phyloP scores from a whole-genome alignment of 176 grass and related monocot genomes.

The Avena insularis region DNA sequence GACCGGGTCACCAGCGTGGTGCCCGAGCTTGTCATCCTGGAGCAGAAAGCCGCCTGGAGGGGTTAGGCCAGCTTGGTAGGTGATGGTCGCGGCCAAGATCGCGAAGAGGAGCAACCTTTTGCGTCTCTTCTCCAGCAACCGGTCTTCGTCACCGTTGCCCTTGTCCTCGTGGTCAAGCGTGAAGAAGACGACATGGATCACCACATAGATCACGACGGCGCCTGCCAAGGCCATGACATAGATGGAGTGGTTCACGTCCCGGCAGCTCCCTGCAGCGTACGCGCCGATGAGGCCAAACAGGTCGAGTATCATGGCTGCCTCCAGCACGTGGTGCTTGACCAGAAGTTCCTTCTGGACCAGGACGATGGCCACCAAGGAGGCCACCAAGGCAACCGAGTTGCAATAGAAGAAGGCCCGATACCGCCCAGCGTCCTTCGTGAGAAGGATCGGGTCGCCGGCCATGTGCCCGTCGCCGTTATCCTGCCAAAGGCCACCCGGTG shows the following conservation, averaged over 20 bases:
- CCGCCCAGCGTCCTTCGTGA: neutral
- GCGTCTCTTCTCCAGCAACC: slow-evolving; percentile 23
- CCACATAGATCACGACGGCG: neutral
- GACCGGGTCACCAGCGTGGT: neutral
- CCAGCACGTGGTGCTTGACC: neutral
- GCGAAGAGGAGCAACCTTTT: slow-evolving; percentile 46
- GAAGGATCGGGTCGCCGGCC: slow-evolving; percentile 34
- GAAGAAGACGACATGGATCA: slow-evolving; percentile 15
- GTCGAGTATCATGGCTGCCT: slow-evolving; percentile 38
- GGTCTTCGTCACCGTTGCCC: neutral
- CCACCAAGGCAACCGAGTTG: slow-evolving; percentile 55
- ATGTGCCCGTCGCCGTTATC: neutral
- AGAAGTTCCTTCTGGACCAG: slow-evolving; percentile 27
- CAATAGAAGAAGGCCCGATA: slow-evolving; percentile 53
- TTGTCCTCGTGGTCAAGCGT: neutral
- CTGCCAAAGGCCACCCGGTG: slow-evolving; percentile 50
- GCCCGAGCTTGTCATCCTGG: neutral
- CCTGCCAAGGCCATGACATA: slow-evolving; percentile 14
- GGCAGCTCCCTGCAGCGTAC: slow-evolving; percentile 29
- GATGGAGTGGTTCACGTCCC: neutral
- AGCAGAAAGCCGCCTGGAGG: slow-evolving; percentile 44
- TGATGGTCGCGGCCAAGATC: slow-evolving; percentile 35
- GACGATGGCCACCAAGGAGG: slow-evolving; percentile 46
- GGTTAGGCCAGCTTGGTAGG: slow-evolving; percentile 53
- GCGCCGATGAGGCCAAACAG: slow-evolving; percentile 52